Conservation (phyloP, 139 green algal genomes). For the Pseudopediastrum boryanum region DNA sequence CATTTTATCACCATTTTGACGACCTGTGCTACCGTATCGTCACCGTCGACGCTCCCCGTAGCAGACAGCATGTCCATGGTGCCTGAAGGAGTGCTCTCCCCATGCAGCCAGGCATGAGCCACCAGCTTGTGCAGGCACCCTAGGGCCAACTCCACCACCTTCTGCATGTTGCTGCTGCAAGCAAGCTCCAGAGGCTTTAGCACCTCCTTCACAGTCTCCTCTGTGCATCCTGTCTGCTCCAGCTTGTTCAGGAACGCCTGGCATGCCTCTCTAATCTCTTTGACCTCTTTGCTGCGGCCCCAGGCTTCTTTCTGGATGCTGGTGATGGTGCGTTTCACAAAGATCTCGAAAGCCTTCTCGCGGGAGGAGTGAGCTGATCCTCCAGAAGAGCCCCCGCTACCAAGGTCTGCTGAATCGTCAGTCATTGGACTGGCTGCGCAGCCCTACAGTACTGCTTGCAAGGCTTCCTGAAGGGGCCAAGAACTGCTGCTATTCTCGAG, state of each 20-base stretch:
- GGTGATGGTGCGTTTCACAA: slow-evolving; percentile 64
- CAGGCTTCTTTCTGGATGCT: slow-evolving; percentile 76
- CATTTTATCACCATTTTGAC: slow-evolving; percentile 77
- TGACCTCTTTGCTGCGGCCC: slow-evolving; percentile 67
- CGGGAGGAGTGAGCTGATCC: slow-evolving; percentile 28
- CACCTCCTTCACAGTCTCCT: slow-evolving; percentile 53
- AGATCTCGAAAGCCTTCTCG: slow-evolving; percentile 57
- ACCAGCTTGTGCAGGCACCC: slow-evolving; percentile 92
- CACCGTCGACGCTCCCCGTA: slow-evolving; percentile 28
- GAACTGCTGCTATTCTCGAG: not conserved
- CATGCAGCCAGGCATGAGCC: slow-evolving; percentile 85
- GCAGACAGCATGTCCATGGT: slow-evolving; percentile 39
- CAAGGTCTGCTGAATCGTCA: not conserved
- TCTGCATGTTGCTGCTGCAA: slow-evolving; percentile 45
- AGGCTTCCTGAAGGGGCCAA: not conserved
- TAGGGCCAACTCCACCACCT: slow-evolving; percentile 77
- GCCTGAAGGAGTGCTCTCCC: slow-evolving; percentile 49
- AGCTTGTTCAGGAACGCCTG: slow-evolving; percentile 64
- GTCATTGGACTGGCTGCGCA: not conserved
- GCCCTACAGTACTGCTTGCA: not conserved
- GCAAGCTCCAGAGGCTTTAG: slow-evolving; percentile 75
- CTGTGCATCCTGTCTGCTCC: slow-evolving; percentile 39
- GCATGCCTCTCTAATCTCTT: slow-evolving; percentile 69
- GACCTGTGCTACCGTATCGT: slow-evolving; percentile 60
- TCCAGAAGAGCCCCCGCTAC: not conserved